Conservation (phyloP, 257 asterid species). For the Cinchona pubescens region DNA sequence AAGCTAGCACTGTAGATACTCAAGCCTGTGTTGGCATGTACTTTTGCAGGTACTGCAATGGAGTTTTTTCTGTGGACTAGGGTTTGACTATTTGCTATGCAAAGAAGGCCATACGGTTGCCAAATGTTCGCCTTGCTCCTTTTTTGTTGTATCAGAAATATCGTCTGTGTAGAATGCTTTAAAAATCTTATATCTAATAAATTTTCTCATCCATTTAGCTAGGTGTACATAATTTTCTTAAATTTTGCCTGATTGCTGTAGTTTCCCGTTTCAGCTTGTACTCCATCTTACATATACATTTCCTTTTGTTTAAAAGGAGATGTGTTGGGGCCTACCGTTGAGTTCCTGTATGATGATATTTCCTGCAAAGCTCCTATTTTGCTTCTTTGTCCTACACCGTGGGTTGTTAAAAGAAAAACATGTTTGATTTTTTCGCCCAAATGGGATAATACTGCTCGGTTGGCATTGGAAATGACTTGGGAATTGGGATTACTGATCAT, state of each 20-base stretch:
- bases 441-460: neutral
- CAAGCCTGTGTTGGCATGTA: neutral
- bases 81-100: neutral
- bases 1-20: neutral
- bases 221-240: neutral
- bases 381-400: neutral
- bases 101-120: neutral
- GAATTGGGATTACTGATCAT: neutral
- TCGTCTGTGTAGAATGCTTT: neutral
- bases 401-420: neutral
- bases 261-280: neutral
- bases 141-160: neutral
- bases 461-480: neutral
- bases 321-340: neutral
- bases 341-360: neutral
- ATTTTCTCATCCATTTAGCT: neutral
- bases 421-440: no score
- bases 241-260: neutral
- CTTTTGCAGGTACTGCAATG: constrained; percentile 72
- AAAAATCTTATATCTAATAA: neutral
- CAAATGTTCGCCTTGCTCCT: neutral
- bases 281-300: neutral
- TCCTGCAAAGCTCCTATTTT: neutral
- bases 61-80: constrained; percentile 67
- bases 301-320: neutral